These are phyloP conservation scores for Colletotrichum sansevieriae DNA, from an alignment of 2,329 filamentous ascomycete species.

Conservation along the genomic window DNA sequence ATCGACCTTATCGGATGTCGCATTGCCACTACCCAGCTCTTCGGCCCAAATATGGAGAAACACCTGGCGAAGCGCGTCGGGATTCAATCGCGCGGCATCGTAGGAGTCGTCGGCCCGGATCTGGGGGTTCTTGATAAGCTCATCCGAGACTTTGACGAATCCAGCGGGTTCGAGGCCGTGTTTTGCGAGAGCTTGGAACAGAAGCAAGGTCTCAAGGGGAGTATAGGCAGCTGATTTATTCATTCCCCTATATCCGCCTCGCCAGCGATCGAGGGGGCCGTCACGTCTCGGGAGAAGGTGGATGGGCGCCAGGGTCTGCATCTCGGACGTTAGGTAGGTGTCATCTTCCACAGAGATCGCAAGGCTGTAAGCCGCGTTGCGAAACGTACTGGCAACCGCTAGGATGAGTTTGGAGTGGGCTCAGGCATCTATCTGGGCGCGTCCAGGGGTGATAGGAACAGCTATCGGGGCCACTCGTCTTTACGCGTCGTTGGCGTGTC, in stretches of 20 bases:
- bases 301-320: slow-evolving; percentile 66
- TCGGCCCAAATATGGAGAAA: slow-evolving; percentile 83
- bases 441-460: slow-evolving; percentile 32
- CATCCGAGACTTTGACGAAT: slow-evolving; percentile 80
- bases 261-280: slow-evolving; percentile 68
- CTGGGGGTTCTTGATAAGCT: slow-evolving; percentile 79
- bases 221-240: slow-evolving; percentile 76
- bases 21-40: slow-evolving; percentile 71
- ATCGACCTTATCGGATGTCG: slow-evolving; percentile 50
- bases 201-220: slow-evolving; percentile 85
- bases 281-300: slow-evolving; percentile 65
- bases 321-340: slow-evolving; percentile 33
- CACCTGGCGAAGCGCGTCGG: slow-evolving; percentile 82
- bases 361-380: slow-evolving; percentile 39
- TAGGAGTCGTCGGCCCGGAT: slow-evolving; percentile 79
- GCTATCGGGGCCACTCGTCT: slow-evolving; percentile 36
- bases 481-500: slow-evolving; percentile 32
- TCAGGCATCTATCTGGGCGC: slow-evolving; percentile 40
- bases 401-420: slow-evolving; percentile 38
- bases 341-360: slow-evolving; percentile 31
- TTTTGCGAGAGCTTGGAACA: slow-evolving; percentile 83
- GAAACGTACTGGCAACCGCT: slow-evolving; percentile 42
- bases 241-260: slow-evolving; percentile 69
- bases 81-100: slow-evolving; percentile 79
- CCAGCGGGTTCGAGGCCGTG: slow-evolving; percentile 74